phyloP scores from a whole-genome alignment of 1,284 basidiomycete genomes.

The Ceratobasidium sp. region DNA sequence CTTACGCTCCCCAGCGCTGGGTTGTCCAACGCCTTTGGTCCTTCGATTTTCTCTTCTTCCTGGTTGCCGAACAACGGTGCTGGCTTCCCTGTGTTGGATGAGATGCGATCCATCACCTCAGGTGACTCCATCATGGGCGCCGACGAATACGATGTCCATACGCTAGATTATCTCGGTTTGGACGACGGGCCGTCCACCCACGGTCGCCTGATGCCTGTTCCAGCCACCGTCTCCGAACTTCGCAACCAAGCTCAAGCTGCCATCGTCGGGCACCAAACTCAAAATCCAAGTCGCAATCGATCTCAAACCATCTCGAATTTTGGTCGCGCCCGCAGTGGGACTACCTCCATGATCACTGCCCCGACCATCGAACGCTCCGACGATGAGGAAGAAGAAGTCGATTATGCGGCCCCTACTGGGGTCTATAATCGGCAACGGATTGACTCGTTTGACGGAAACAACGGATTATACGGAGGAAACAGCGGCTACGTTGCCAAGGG shows the following conservation, averaged over 20 bases:
- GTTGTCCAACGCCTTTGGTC: slow-evolving; percentile 86
- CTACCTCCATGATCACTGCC: slow-evolving; percentile 66
- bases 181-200: slow-evolving; percentile 69
- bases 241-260: slow-evolving; percentile 89
- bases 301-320: slow-evolving; percentile 89
- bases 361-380: slow-evolving; percentile 70
- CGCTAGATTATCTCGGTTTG: slow-evolving; percentile 93
- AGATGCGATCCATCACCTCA: slow-evolving; percentile 81
- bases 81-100: slow-evolving; percentile 72
- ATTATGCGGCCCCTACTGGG: slow-evolving; percentile 59
- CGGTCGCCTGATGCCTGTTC: slow-evolving; percentile 68
- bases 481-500: slow-evolving; percentile 67
- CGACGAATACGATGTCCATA: slow-evolving; percentile 92
- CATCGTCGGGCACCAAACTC: slow-evolving; percentile 81
- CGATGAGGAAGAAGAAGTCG: slow-evolving; percentile 73
- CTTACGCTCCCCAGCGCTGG: slow-evolving; percentile 78
- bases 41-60: slow-evolving; percentile 86
- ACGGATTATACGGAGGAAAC: slow-evolving; percentile 46
- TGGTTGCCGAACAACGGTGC: slow-evolving; percentile 76
- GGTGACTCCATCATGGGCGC: slow-evolving; percentile 71
- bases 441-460: slow-evolving; percentile 66
- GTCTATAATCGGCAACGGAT: slow-evolving; percentile 66
- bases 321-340: slow-evolving; percentile 70
- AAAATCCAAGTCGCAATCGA: slow-evolving; percentile 79
- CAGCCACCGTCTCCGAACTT: slow-evolving; percentile 86